phyloP scores from a whole-genome alignment of 1,284 basidiomycete genomes.

The Neotropicomus parvogracilis region DNA sequence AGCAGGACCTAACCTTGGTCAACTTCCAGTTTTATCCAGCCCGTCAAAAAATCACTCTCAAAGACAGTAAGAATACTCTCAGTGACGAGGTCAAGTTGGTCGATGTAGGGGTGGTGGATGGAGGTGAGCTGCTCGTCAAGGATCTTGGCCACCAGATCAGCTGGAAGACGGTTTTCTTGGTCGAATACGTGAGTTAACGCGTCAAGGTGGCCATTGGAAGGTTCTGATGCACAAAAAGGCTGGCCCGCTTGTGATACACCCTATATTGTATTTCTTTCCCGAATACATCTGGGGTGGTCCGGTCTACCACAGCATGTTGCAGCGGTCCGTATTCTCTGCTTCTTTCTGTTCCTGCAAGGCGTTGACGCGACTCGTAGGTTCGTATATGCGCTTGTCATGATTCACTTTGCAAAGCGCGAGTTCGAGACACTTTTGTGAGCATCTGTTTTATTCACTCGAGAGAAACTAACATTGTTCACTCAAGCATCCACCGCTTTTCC shows the following conservation, averaged over 20 bases:
- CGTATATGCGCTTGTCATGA: constrained; percentile 73
- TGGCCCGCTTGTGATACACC: constrained; percentile 91
- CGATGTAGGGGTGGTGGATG: constrained; percentile 54
- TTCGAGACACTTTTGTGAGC: constrained; percentile 86
- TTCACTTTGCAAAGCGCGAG: constrained; percentile 92
- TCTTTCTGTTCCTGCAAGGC: background rate
- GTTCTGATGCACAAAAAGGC: constrained; percentile 43
- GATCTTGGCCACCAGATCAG: constrained; percentile 86
- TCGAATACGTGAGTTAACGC: constrained; percentile 77
- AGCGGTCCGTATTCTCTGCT: constrained; percentile 51
- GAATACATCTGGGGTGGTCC: constrained; percentile 63
- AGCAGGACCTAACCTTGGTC: background rate
- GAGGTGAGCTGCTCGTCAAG: constrained; percentile 69
- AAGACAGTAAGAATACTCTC: constrained; percentile 57
- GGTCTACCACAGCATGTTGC: constrained; percentile 73
- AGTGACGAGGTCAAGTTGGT: constrained; percentile 60
- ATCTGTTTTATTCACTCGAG: constrained; percentile 7
- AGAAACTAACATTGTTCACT: background rate
- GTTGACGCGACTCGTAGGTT: constrained; percentile 47
- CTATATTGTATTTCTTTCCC: constrained; percentile 77
- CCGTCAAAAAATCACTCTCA: constrained; percentile 72
- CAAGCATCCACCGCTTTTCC: constrained; percentile 89
- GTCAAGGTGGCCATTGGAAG: background rate
- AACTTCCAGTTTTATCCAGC: constrained; percentile 56
- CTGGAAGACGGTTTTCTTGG: constrained; percentile 82